Evolutionary conservation across 345 rosid species (phyloP).

Genomic region (Salix suchowensis): DNA sequence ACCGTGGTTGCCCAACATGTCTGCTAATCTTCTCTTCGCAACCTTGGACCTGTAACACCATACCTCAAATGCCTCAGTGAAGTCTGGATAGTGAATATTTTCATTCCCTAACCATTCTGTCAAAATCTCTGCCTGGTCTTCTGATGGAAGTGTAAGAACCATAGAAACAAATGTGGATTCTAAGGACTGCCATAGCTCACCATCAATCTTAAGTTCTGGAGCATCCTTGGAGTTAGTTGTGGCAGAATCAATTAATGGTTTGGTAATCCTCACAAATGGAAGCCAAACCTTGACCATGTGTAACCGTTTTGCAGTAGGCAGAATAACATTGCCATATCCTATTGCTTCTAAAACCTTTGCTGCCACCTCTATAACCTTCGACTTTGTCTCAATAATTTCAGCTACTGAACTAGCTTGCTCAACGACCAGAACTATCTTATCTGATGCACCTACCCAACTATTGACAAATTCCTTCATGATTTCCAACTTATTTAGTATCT

Average conservation of each 20-base stretch:
- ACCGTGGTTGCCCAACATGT: slow-evolving; percentile 21
- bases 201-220: slow-evolving; percentile 42
- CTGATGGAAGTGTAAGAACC: slow-evolving; percentile 69
- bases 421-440: slow-evolving; percentile 47
- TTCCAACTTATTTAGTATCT: slow-evolving; percentile 67
- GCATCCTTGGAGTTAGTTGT: slow-evolving; percentile 26
- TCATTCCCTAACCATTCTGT: slow-evolving; percentile 67
- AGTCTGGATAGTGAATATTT: slow-evolving; percentile 62
- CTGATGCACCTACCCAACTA: slow-evolving; percentile 74
- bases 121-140: slow-evolving; percentile 78
- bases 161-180: slow-evolving; percentile 71
- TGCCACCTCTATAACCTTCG: slow-evolving; percentile 59
- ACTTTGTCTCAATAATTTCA: slow-evolving; percentile 43
- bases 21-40: slow-evolving; percentile 62
- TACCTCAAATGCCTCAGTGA: slow-evolving; percentile 82
- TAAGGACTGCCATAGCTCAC: slow-evolving; percentile 76
- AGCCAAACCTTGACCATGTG: slow-evolving; percentile 76
- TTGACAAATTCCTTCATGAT: slow-evolving; percentile 63
- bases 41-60: slow-evolving; percentile 88
- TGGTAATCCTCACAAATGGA: slow-evolving; percentile 66
- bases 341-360: slow-evolving; percentile 78
- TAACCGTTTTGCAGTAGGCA: slow-evolving; percentile 62
- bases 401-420: slow-evolving; percentile 25
- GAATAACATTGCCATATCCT: slow-evolving; percentile 62
- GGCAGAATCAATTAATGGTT: slow-evolving; percentile 53